Percentiles rank a stretch among this genome's conserved stretches.
Evolutionary conservation across 2,329 filamentous ascomycete genomes (phyloP).

Genomic region (Colletotrichum sp.): DNA sequence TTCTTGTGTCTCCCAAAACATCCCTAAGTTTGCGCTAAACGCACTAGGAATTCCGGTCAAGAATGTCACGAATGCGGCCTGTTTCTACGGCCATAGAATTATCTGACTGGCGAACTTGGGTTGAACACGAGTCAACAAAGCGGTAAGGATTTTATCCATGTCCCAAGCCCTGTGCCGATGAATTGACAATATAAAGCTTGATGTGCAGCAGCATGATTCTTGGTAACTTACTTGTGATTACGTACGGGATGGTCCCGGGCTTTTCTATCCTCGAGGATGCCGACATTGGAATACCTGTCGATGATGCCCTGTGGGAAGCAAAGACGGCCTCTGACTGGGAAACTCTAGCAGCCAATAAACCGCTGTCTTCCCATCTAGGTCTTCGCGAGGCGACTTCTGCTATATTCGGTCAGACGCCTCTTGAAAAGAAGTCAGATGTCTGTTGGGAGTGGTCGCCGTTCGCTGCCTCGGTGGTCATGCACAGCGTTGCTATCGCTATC

Average conservation of each 20-base stretch:
- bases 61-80: background rate
- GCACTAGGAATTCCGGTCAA: background rate
- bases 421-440: background rate
- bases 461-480: background rate
- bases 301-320: background rate
- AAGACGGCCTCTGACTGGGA: background rate
- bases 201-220: background rate
- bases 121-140: background rate
- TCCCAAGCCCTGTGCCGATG: background rate
- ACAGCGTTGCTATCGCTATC: background rate
- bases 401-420: background rate
- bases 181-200: background rate
- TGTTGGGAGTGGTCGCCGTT: background rate
- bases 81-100: fast-evolving
- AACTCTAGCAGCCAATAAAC: background rate
- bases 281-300: background rate
- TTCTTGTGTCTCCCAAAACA: fast-evolving
- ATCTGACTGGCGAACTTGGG: background rate
- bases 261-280: background rate
- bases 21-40: fast-evolving
- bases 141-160: background rate
- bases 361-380: background rate
- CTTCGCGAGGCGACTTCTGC: background rate
- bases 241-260: background rate
- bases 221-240: background rate